phyloP scores from a whole-genome alignment of 768 basidiomycete genomes.

The Cubamyces sp. region DNA sequence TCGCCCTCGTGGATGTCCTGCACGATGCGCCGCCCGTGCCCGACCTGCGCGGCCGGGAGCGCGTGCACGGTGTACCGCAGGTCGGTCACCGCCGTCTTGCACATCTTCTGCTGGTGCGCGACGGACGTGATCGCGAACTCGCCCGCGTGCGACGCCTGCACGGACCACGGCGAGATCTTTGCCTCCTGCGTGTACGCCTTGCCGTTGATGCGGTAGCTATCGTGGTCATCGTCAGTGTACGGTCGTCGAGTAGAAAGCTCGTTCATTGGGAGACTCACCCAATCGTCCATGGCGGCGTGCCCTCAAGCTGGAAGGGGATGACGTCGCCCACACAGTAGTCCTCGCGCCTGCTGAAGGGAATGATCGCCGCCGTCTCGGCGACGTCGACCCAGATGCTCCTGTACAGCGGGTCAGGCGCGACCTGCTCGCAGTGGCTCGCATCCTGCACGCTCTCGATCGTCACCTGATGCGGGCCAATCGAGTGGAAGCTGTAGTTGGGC shows the following conservation, averaged over 20 bases:
- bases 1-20: conserved; percentile 94
- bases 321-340: conserved; percentile 92
- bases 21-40: conserved; percentile 77
- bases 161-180: conserved; percentile 82
- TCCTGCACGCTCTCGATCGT: conserved; percentile 80
- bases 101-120: conserved; percentile 92
- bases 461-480: conserved; percentile 81
- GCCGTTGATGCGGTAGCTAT: conserved; percentile 81
- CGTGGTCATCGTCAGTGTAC: neutral
- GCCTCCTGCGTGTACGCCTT: conserved; percentile 74
- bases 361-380: conserved; percentile 93
- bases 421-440: conserved; percentile 80
- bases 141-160: conserved; percentile 80
- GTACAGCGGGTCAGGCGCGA: conserved; percentile 59
- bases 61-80: conserved; percentile 75
- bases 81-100: conserved; percentile 80
- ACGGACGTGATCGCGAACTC: conserved; percentile 86
- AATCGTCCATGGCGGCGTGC: conserved; percentile 91
- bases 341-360: conserved; percentile 75
- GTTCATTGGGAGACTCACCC: conserved; percentile 68
- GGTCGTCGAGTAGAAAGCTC: conserved; percentile 9
- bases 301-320: conserved; percentile 91
- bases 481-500: conserved; percentile 72
- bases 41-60: conserved; percentile 87
- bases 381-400: conserved; percentile 86